Evolutionary conservation across 2,329 filamentous ascomycete species (phyloP).

Genomic region (Blastomyces percursus): DNA sequence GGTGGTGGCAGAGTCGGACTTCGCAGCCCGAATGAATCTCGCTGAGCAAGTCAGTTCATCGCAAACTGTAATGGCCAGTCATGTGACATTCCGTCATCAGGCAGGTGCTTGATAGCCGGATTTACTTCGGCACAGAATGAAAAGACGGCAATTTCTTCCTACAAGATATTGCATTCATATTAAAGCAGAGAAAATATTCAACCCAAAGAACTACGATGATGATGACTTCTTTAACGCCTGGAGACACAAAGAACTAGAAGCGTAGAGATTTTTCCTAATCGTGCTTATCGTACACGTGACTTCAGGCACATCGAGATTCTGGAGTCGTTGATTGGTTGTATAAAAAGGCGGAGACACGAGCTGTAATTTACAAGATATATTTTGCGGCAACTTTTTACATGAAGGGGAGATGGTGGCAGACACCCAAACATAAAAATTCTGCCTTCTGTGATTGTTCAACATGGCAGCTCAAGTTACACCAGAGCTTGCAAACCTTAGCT

Average conservation of each 20-base stretch:
- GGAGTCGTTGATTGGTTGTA: background rate
- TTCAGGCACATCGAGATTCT: background rate
- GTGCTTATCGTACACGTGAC: background rate
- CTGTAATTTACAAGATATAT: background rate
- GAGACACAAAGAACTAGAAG: background rate
- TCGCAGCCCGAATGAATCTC: too few species aligned
- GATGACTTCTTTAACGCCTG: too few species aligned
- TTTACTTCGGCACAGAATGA: background rate
- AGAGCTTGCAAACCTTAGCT: constrained; percentile 32
- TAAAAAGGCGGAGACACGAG: background rate
- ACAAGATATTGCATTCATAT: background rate
- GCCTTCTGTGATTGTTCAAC: constrained; percentile 14
- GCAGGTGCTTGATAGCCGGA: too few species aligned
- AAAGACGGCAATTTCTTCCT: background rate
- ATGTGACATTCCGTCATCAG: background rate
- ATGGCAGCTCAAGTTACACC: constrained; percentile 35
- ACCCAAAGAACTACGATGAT: too few species aligned
- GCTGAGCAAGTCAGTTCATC: background rate
- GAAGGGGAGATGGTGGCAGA: background rate
- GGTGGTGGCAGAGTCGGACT: too few species aligned
- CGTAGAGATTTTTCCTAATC: background rate
- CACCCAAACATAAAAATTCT: background rate
- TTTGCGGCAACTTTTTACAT: background rate
- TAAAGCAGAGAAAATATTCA: too few species aligned
- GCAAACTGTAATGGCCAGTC: background rate